These are phyloP conservation scores for Meira nashicola DNA, from an alignment of 1,284 basidiomycete genomes.

Conservation along the genomic window DNA sequence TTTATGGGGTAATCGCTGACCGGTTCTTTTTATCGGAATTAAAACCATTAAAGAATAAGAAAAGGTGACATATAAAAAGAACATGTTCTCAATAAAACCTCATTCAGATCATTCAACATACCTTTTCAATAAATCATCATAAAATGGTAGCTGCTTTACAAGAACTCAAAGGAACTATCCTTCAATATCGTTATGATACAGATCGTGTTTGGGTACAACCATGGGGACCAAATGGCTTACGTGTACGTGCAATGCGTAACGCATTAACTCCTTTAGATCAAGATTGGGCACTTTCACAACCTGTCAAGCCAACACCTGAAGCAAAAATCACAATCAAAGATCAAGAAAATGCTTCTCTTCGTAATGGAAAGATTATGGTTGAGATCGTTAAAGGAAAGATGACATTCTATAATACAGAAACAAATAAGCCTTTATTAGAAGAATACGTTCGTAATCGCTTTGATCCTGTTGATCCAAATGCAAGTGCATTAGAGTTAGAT, in stretches of 20 bases:
- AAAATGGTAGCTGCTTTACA: too few relatives aligned
- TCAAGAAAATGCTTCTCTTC: background rate
- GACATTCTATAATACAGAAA: background rate
- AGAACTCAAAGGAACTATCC: too few relatives aligned
- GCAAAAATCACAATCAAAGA: background rate
- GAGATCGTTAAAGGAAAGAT: slow-evolving; percentile 15
- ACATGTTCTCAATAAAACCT: too few relatives aligned
- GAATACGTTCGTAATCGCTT: slow-evolving; percentile 19
- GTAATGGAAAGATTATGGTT: slow-evolving; percentile 18
- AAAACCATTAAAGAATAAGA: too few relatives aligned
- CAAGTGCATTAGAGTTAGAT: slow-evolving; percentile 21
- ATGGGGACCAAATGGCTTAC: slow-evolving; percentile 18
- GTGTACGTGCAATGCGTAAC: slow-evolving; percentile 12
- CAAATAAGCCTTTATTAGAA: slow-evolving; percentile 14
- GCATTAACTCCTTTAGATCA: slow-evolving; percentile 1
- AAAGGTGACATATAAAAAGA: too few relatives aligned
- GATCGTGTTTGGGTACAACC: slow-evolving; percentile 18
- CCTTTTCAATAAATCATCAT: too few relatives aligned
- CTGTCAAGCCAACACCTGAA: background rate
- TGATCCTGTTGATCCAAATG: slow-evolving; percentile 18
- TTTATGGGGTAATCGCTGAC: too few relatives aligned
- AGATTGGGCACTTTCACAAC: slow-evolving; percentile 14
- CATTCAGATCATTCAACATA: too few relatives aligned
- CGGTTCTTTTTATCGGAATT: too few relatives aligned
- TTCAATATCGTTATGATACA: slow-evolving; percentile 5